Conservation (phyloP, 768 basidiomycete species). For the Suillus clintonianus region DNA sequence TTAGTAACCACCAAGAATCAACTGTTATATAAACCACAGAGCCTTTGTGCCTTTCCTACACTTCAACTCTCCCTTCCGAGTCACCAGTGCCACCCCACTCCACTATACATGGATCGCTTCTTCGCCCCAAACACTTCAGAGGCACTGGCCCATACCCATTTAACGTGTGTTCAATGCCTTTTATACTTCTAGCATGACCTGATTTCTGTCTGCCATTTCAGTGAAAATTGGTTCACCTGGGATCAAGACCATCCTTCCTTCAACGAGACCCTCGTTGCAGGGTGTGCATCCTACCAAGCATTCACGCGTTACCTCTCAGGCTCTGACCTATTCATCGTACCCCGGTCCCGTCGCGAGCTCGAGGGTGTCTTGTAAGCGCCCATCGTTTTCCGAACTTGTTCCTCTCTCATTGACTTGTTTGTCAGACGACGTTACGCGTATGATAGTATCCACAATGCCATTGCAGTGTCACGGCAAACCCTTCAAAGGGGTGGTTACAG, state of each 20-base stretch:
- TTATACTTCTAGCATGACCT: conserved; percentile 3
- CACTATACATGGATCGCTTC: conserved; percentile 61
- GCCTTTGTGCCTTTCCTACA: background rate
- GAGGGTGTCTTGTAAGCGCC: conserved; percentile 67
- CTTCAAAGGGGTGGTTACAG: conserved; percentile 59
- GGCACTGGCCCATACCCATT: conserved; percentile 65
- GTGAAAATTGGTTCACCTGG: conserved; percentile 71
- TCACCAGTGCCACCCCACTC: background rate
- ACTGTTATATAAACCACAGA: background rate
- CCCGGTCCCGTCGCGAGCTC: conserved; percentile 63
- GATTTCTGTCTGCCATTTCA: conserved; percentile 33
- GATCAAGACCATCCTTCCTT: conserved; percentile 69
- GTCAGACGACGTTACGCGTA: conserved; percentile 72
- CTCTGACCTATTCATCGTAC: conserved; percentile 70
- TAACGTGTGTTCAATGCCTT: conserved; percentile 51
- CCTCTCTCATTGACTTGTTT: conserved; percentile 9
- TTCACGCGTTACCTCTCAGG: conserved; percentile 74
- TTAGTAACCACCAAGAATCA: background rate
- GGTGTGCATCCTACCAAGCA: conserved; percentile 80
- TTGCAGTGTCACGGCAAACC: conserved; percentile 65
- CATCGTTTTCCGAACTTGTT: background rate
- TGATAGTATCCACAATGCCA: conserved; percentile 80
- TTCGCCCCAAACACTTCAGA: conserved; percentile 75
- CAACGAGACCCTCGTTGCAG: conserved; percentile 73
- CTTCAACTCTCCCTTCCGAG: background rate